Evolutionary conservation across 2,329 filamentous ascomycete species (phyloP), one percentile per base, ranked within the genome.

Genomic region (Paracorniculantispora psalliotae): DNA sequence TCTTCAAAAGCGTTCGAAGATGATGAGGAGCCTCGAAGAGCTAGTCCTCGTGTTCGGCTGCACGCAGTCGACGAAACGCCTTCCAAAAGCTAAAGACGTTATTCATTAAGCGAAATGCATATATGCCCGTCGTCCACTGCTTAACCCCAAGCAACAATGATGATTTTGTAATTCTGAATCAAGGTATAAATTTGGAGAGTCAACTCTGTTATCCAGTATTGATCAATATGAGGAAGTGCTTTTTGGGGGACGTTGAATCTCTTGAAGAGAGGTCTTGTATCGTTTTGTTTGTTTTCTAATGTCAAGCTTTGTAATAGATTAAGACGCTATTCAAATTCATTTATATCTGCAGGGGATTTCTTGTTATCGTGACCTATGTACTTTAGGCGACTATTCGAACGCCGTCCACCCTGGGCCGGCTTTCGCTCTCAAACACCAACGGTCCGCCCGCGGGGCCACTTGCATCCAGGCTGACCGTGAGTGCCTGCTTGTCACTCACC

Each of bases 401-500:
- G 17, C 53, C 59, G 13, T 51, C 28, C 10, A 26, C 30, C 8
- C 37, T 50, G 7, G 48, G 41, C 25, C 41, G 23, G 23, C 69
- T 68, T 70, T 89, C 82, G 41, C 81, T 85, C 66, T 88, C 87
- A 25, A 90, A 70, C 26, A 91, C 77, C 74, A 89, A 77, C 25
- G 87, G 86, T 0, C 86, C 85, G 1, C 85, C 87, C 1, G 81
- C 81, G 0, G 81, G 79, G 0, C 86, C 87, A 61, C 86, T 87
- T 1, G 85, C 80, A 69, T 89, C 88, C 28, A 91, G 71, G 63
- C 85, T 89, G 25, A 93, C 80, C 1, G 89, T 96, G 33, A 91
- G 89, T 64, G 83, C 85, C 62, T 76, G 79, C 57, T 90, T 77
- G 74, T 92, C 86, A 15, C 85, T 81, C 23, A 92, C 81, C 2